Conservation (phyloP, 805 yeast genomes). For the Sporopachydermia lactativora region DNA sequence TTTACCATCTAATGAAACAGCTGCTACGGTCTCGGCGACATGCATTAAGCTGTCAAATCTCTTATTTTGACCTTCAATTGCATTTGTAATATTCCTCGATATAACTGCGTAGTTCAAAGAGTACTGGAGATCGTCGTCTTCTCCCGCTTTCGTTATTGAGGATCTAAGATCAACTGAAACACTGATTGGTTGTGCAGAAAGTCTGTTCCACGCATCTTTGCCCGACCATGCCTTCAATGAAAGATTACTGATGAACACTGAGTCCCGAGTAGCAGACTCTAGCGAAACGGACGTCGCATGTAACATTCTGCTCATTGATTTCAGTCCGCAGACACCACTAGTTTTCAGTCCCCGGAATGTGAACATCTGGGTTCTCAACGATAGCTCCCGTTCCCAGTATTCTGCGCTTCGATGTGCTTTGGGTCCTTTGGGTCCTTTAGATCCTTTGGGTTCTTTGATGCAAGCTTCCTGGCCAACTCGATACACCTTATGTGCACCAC, state of each 20-base stretch:
- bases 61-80: slow-evolving; percentile 28
- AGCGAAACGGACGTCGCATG: too few relatives aligned
- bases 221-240: slow-evolving; percentile 53
- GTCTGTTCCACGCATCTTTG: slow-evolving; percentile 60
- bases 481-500: too few relatives aligned
- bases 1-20: slow-evolving; percentile 28
- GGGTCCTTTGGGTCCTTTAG: too few relatives aligned
- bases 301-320: too few relatives aligned
- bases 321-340: too few relatives aligned
- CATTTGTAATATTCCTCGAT: slow-evolving; percentile 45
- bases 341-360: too few relatives aligned
- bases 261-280: slow-evolving; percentile 17
- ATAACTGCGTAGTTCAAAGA: slow-evolving; percentile 85
- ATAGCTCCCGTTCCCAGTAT: too few relatives aligned
- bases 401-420: too few relatives aligned
- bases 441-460: too few relatives aligned
- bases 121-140: slow-evolving; percentile 63
- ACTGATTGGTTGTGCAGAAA: slow-evolving; percentile 49
- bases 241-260: slow-evolving; percentile 40
- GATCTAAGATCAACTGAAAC: slow-evolving; percentile 50
- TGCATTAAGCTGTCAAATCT: slow-evolving; percentile 21
- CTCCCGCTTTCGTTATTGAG: slow-evolving; percentile 60
- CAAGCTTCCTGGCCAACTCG: too few relatives aligned
- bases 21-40: slow-evolving; percentile 33
- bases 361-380: too few relatives aligned